Percentiles rank a stretch among this genome's conserved stretches.
Conservation (phyloP, 2,329 filamentous ascomycete species). For the Diaporthe australafricana region DNA sequence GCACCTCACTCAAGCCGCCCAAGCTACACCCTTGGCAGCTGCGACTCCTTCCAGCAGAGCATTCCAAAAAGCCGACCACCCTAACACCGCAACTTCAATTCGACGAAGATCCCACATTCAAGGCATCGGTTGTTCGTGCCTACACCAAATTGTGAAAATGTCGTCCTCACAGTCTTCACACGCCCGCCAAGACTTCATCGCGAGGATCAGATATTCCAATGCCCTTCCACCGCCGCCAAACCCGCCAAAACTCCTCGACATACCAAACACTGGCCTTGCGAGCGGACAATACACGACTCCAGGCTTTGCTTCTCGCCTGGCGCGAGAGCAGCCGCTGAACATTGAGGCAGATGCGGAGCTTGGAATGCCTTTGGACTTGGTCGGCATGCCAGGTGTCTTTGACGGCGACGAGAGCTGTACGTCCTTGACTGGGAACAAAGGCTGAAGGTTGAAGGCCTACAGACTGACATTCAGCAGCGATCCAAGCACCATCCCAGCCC, state of each 20-base stretch:
- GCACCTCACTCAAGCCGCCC: background rate
- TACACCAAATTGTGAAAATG: slow-evolving; percentile 45
- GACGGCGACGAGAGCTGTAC: slow-evolving; percentile 94
- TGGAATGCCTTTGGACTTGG: slow-evolving; percentile 95
- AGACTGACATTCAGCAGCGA: slow-evolving; percentile 66
- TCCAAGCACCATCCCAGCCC: slow-evolving; percentile 80
- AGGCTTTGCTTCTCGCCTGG: slow-evolving; percentile 88
- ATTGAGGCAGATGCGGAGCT: slow-evolving; percentile 98
- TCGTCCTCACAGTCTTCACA: slow-evolving; percentile 55
- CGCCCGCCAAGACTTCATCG: slow-evolving; percentile 93
- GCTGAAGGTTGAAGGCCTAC: background rate
- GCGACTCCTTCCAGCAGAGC: slow-evolving; percentile 10
- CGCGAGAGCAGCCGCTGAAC: slow-evolving; percentile 91
- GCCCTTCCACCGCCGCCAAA: slow-evolving; percentile 93
- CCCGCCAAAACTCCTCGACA: slow-evolving; percentile 95
- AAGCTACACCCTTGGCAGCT: slow-evolving; percentile 7
- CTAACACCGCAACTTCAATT: background rate
- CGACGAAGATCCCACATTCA: background rate
- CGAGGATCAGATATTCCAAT: slow-evolving; percentile 95
- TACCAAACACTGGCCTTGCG: slow-evolving; percentile 90
- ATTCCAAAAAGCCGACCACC: slow-evolving; percentile 4
- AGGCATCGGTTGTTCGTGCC: background rate
- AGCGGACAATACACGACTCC: slow-evolving; percentile 91
- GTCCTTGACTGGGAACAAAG: slow-evolving; percentile 43
- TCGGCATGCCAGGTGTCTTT: slow-evolving; percentile 94